phyloP scores from a whole-genome alignment of 225 moss, liverwort and hornwort species.

The Climacium dendroides region DNA sequence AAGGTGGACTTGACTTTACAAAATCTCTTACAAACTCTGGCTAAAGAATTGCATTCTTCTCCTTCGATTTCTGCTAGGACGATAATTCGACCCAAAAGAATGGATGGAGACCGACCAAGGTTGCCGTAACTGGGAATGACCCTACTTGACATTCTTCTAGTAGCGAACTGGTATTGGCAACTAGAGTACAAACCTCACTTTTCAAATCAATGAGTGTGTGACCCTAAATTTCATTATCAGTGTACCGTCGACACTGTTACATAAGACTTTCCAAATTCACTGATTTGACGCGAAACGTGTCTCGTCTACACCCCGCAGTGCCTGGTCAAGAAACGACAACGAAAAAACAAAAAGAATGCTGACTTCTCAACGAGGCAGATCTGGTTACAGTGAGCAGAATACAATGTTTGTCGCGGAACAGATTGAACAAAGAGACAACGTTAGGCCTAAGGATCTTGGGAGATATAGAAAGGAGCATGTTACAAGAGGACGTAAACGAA shows the following conservation, averaged over 20 bases:
- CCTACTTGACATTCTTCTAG: no score
- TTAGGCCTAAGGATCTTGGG: not conserved
- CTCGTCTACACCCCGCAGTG: no score
- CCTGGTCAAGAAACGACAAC: no score
- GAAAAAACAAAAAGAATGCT: not conserved
- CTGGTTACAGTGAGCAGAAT: not conserved
- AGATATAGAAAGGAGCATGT: not conserved
- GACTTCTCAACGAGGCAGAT: not conserved
- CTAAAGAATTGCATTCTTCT: not conserved
- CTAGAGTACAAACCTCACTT: not conserved
- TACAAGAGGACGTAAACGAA: not conserved
- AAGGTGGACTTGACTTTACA: not conserved
- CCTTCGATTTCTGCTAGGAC: not conserved
- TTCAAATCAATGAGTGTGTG: not conserved
- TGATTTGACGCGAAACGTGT: not conserved
- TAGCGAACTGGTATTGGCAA: not conserved
- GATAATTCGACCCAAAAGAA: not conserved
- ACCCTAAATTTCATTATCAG: not conserved
- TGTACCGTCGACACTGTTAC: not conserved
- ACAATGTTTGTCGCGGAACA: not conserved
- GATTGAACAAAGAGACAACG: not conserved
- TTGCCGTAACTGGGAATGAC: no score
- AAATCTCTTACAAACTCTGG: not conserved
- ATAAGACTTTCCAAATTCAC: no score
- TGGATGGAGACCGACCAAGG: not conserved